A percentile compares a stretch with the other conserved stretches of the same genome.
These are phyloP conservation scores for Mortierella sp. DNA, from an alignment of 371 early-diverging fungal species.

Conservation along the genomic window DNA sequence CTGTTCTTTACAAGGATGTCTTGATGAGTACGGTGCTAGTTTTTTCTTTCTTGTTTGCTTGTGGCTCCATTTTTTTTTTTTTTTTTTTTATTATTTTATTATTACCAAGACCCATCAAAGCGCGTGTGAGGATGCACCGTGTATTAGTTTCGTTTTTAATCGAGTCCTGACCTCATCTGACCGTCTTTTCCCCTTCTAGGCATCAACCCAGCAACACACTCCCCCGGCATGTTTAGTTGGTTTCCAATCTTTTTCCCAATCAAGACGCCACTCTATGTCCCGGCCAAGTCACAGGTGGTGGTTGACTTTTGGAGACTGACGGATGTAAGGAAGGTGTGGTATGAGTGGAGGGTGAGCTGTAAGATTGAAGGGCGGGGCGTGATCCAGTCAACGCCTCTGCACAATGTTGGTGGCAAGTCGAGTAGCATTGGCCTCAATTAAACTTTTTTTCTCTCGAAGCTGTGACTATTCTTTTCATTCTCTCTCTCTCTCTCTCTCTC, in stretches of 20 bases:
- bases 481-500: too few species aligned
- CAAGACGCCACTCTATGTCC: constrained; percentile 76
- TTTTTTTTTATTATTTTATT: not conserved
- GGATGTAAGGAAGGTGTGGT: constrained; percentile 88
- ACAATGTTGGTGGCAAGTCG: constrained; percentile 42
- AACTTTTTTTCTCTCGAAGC: too few species aligned
- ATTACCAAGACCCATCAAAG: too few species aligned
- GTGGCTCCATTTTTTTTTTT: not conserved
- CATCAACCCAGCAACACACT: constrained; percentile 87
- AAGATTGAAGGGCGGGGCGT: constrained; percentile 32
- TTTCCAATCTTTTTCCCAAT: constrained; percentile 96
- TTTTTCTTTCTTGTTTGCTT: not conserved
- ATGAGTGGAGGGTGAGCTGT: constrained; percentile 84
- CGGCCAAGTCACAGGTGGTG: constrained; percentile 63
- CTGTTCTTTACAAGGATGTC: constrained; percentile 86
- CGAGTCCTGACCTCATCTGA: too few species aligned
- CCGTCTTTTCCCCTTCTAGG: constrained; percentile 10
- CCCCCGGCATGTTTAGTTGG: constrained; percentile 96
- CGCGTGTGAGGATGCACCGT: too few species aligned
- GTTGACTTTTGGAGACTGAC: constrained; percentile 90
- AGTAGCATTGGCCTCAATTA: constrained; percentile 44
- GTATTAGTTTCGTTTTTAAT: too few species aligned
- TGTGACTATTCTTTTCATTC: too few species aligned
- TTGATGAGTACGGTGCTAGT: constrained; percentile 63
- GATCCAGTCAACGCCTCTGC: constrained; percentile 32